Conservation (phyloP, 331 rosid species). For the Quercus tomentella region DNA sequence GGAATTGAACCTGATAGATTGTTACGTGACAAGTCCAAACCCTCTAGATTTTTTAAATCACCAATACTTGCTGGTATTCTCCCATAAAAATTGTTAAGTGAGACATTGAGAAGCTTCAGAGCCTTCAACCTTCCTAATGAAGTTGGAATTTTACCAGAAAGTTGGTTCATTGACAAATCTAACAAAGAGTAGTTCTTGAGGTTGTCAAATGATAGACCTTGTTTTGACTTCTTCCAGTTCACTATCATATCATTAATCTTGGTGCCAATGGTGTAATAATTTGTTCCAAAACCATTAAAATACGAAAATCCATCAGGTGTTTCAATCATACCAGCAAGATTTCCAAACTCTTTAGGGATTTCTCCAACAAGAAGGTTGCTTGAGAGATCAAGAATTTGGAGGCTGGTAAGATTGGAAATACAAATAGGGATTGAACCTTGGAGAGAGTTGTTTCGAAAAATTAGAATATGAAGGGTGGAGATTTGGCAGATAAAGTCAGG, state of each 20-base stretch:
- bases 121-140: slow-evolving; percentile 16
- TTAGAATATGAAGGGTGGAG: background rate
- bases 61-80: slow-evolving; percentile 25
- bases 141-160: slow-evolving; percentile 16
- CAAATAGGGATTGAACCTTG: too few species aligned
- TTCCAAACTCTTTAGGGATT: too few species aligned
- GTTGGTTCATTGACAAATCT: background rate
- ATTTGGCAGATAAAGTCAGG: background rate
- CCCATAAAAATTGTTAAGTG: slow-evolving; percentile 22
- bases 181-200: too few species aligned
- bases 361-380: too few species aligned
- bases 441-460: too few species aligned
- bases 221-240: slow-evolving; percentile 21
- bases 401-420: too few species aligned
- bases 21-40: slow-evolving; percentile 29
- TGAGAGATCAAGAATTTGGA: too few species aligned
- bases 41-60: slow-evolving; percentile 20
- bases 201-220: too few species aligned
- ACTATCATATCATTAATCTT: slow-evolving; percentile 16
- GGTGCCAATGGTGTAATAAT: too few species aligned
- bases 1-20: slow-evolving; percentile 21
- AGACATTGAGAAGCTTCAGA: slow-evolving; percentile 25
- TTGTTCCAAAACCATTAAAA: background rate
- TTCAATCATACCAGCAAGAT: too few species aligned
- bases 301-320: background rate